Base-by-base conservation (phyloP, 192 early-diverging fungal species). In the Funneliformis mosseae region DNA sequence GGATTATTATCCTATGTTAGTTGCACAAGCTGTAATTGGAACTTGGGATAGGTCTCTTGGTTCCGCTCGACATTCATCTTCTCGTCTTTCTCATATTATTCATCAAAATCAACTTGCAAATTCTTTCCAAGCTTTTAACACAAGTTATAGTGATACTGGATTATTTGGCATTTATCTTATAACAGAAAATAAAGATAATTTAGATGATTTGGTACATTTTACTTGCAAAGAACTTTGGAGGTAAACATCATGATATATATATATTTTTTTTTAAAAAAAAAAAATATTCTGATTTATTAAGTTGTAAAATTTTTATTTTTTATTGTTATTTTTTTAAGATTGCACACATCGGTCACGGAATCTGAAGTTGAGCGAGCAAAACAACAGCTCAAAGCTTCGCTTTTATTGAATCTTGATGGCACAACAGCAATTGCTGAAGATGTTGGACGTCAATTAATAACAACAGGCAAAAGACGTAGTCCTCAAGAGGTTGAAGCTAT, bases 121-220 rank as follows among this genome's bases (percentile, higher is more conserved):
- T 89, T 97, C 95, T 71, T 99, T 97, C 93, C 96, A 97, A 95
- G 94, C 97, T 70, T 99, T 99, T 91, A 98, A 99, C 90, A 98
- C 97, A 33, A 96, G 96, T 21, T 99, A 99, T 92, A 93, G 93
- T 59, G 97, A 99, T 87, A 98, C 96, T 27, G 97, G 97, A 60
- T 89, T 99, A 67, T 99, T 96, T 89, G 97, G 97, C 76, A 96
- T 97, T 82, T 99, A 98, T 90, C 84, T 96, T 73, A 91, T 93
- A 59, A 92, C 94, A 27, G 94, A 98, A 86, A 94, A 95, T 87
- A 88, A 88, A 80, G 88, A 88, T 80, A 84, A 90, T 78, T 88
- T 98, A 75, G 96, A 97, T 86, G 95, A 97, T 79, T 88, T 97
- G 63, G 87, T 96, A 42, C 92, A 94, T 87, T 91, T 93, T 85